Base-by-base conservation (phyloP, 139 green algal genomes). In the Dunaliella primolecta region DNA sequence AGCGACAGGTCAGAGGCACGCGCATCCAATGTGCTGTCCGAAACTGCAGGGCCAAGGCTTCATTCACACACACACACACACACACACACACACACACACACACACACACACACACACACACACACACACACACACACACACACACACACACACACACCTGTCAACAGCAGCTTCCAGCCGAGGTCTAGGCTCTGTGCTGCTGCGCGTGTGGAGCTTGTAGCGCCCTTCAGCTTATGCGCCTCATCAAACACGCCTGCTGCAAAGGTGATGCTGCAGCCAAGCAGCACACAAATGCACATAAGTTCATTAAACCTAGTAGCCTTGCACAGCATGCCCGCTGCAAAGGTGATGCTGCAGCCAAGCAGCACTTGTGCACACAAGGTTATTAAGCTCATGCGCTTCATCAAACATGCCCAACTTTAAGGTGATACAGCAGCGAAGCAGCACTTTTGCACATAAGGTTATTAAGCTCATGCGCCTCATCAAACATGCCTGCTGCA, bases 81-180 rank as follows among this genome's bases (percentile, higher is more conserved):
- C n/a, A n/a, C n/a, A n/a, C n/a, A n/a, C n/a, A n/a, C n/a, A n/a
- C n/a, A n/a, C n/a, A n/a, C n/a, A n/a, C n/a, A n/a, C n/a, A n/a
- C n/a, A n/a, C n/a, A n/a, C n/a, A n/a, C n/a, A n/a, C n/a, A n/a
- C n/a, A n/a, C n/a, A n/a, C n/a, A n/a, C n/a, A n/a, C n/a, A n/a
- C n/a, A n/a, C n/a, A n/a, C n/a, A n/a, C n/a, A n/a, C n/a, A n/a
- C n/a, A n/a, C n/a, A n/a, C n/a, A n/a, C n/a, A n/a, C n/a, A n/a
- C n/a, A n/a, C n/a, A n/a, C n/a, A 64, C 46, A 64, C 46, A 64
- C 46, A 64, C 83, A 55, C 72, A 94, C 92, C 96, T n/a, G 95
- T 98, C 33, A 99, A 92, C 87, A 99, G 92, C 84, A 99, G 92
- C 88, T 94, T 84, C 93, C 94, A 97, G 21, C 87, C 33, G 29